A percentile compares a stretch with the other conserved stretches of the same genome.
phyloP scores from a whole-genome alignment of 2,329 filamentous ascomycete genomes.

The Colletotrichum tabaci region DNA sequence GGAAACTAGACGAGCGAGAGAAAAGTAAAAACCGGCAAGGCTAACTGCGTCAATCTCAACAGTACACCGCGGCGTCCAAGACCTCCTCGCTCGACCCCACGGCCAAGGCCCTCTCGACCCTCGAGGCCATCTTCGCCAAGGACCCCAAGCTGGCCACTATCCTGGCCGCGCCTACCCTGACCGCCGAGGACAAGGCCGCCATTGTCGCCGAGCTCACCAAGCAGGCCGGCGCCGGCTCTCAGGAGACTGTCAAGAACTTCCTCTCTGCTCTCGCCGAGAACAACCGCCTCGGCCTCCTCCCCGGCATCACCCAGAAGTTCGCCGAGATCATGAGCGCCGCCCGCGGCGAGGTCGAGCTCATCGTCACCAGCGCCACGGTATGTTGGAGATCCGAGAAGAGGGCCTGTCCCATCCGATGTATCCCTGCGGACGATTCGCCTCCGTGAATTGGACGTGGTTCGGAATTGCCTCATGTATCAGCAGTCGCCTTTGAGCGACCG shows the following conservation, averaged over 20 bases:
- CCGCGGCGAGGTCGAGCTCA: constrained; percentile 93
- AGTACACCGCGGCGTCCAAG: constrained; percentile 98
- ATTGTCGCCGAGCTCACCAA: constrained; percentile 92
- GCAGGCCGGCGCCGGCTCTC: constrained; percentile 78
- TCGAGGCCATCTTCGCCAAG: constrained; percentile 81
- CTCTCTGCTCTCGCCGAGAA: constrained; percentile 92
- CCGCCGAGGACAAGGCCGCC: constrained; percentile 83
- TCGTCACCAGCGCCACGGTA: constrained; percentile 91
- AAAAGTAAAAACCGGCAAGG: constrained; percentile 10
- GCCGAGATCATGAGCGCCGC: constrained; percentile 87
- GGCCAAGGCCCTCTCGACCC: constrained; percentile 81
- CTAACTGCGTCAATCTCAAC: constrained; percentile 57
- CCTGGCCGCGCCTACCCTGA: constrained; percentile 86
- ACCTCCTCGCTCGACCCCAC: constrained; percentile 86
- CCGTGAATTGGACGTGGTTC: background rate
- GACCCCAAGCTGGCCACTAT: constrained; percentile 86
- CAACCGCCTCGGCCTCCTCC: constrained; percentile 90
- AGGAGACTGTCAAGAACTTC: constrained; percentile 95
- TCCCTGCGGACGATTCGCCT: too few relatives aligned
- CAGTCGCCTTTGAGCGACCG: background rate
- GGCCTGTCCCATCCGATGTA: background rate
- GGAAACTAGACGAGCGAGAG: background rate
- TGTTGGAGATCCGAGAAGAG: constrained; percentile 50
- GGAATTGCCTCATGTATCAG: background rate
- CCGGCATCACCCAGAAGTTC: constrained; percentile 91